Evolutionary conservation across 148 eudicot species (phyloP), one percentile per base, ranked within the genome.

Genomic region (Amaranthus cruentus): DNA sequence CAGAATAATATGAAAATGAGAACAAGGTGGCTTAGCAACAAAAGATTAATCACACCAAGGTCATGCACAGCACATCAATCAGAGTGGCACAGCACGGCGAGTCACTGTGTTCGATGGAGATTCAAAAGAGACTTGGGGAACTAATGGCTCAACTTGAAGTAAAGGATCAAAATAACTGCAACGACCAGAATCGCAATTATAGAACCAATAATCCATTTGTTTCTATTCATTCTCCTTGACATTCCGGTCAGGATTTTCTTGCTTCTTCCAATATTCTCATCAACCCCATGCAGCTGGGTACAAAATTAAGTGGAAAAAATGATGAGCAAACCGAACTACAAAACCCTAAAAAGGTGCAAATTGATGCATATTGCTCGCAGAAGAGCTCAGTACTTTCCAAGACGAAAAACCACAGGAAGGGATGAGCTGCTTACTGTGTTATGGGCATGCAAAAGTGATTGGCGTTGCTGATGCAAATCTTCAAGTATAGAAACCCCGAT

Each of bases 401-500:
- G 49, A n/a, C 15, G 2, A 65, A 28, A 28, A 28, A 28, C 4
- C 4, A 14, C 3, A 13, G 48, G 4, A 51, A 13, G 38, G 50
- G 60, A 7, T 47, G 28, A n/a, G 68, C 18, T 15, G 55, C 77
- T 72, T 81, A 89, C 93, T 6, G 87, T 81, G 73, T 72, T 77
- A 70, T 87, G 68, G 15, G 93, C 91, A 65, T 84, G 93, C 61
- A 87, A 78, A 51, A 89, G 91, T 7, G 90, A 65, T 68, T 89
- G 87, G 8, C 90, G 87, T 54, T 89, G 91, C 59, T 77, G 85
- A 73, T 89, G 90, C 69, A 89, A 70, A 86, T 89, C 89, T 64
- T 89, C 87, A 48, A 85, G 85, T 76, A 87, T 89, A 13, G 93
- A 89, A 64, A 85, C 87, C n/a, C 91, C 91, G 68, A 87, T 87